These are phyloP conservation scores for Leishmania guyanensis DNA, from an alignment of 208 protist genomes.

Conservation along the genomic window DNA sequence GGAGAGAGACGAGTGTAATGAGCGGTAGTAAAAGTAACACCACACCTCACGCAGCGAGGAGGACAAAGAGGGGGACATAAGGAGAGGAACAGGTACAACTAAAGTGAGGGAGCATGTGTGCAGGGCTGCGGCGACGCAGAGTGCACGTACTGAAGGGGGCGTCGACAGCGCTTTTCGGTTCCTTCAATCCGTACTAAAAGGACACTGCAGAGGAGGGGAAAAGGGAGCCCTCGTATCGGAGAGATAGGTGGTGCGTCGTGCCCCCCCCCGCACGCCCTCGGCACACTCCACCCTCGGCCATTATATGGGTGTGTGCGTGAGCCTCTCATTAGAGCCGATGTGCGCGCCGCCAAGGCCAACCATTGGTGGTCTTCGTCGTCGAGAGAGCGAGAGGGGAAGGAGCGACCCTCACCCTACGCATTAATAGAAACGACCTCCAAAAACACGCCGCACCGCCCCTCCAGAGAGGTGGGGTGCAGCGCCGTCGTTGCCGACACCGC, in stretches of 20 bases:
- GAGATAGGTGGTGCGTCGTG: neutral
- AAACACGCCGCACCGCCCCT: neutral
- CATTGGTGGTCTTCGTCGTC: neutral
- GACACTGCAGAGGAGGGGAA: neutral
- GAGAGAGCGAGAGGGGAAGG: neutral
- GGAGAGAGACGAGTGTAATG: neutral
- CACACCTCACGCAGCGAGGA: neutral
- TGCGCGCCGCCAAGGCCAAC: neutral
- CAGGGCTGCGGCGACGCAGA: neutral
- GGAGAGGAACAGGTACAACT: neutral
- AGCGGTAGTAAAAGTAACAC: no score
- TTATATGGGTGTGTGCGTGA: neutral
- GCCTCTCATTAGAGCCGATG: neutral
- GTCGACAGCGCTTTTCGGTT: neutral
- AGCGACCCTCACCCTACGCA: no score
- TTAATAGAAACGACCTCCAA: no score
- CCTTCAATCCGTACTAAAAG: neutral
- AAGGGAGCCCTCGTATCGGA: neutral
- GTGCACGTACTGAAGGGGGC: neutral
- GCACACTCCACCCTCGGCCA: neutral
- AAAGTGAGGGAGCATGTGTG: neutral
- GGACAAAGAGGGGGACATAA: neutral
- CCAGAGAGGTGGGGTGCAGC: neutral
- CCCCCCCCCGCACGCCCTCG: neutral
- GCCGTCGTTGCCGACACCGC: neutral